Conservation (phyloP, 169 alveolate genomes). For the Eimeria zaria region DNA sequence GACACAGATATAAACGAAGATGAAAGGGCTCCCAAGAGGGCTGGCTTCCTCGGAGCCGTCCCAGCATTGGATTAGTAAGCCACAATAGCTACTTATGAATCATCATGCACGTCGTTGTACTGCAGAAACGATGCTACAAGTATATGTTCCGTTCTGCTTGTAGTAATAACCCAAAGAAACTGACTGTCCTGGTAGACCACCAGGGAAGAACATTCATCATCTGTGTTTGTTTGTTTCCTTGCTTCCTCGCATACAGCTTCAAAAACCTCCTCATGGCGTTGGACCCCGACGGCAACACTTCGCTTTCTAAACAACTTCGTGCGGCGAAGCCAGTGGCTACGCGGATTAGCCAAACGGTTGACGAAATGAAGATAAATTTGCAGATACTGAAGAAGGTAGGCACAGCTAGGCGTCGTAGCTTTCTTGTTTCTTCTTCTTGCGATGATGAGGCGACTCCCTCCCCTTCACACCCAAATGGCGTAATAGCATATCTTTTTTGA, state of each 20-base stretch:
- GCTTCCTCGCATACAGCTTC: neutral
- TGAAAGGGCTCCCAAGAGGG: slow-evolving; percentile 35
- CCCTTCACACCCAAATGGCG: neutral
- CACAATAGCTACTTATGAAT: neutral
- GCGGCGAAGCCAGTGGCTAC: neutral
- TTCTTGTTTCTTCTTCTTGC: neutral
- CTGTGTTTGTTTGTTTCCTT: neutral
- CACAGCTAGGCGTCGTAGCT: neutral
- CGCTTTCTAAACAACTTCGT: slow-evolving; percentile 48
- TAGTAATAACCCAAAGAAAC: neutral
- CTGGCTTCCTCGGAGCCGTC: slow-evolving; percentile 40
- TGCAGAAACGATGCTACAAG: neutral
- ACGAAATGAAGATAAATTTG: slow-evolving; percentile 2
- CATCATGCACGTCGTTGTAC: neutral
- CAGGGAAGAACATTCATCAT: too few species aligned
- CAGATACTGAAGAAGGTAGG: slow-evolving; percentile 61
- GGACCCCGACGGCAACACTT: slow-evolving; percentile 5
- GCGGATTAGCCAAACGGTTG: neutral
- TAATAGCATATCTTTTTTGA: neutral
- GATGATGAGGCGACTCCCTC: neutral
- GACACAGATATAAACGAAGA: neutral
- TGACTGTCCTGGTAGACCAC: neutral
- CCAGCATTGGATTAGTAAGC: slow-evolving; percentile 58
- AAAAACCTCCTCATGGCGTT: slow-evolving; percentile 5
- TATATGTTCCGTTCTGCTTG: neutral